Evolutionary conservation across 768 basidiomycete genomes (phyloP), one percentile per base, ranked within the genome.

Genomic region (Suillus alpinus): DNA sequence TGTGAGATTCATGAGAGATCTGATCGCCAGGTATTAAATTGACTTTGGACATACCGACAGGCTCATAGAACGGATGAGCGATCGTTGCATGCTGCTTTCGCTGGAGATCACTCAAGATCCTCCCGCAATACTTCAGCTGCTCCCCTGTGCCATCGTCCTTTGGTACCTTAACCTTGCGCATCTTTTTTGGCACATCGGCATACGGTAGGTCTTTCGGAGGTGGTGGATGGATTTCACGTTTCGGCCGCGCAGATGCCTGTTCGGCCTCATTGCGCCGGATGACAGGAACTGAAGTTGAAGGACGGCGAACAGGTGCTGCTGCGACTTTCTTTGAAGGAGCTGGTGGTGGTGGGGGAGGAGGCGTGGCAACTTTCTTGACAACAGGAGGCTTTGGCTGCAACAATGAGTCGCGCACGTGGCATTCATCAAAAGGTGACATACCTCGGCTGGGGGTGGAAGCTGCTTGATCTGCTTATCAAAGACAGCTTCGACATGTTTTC

Each of bases 181-280:
- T 74, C 72, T 88, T 88, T 77, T 87, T 89, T 34, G 91, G 87
- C 2, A 70, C 81, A 70, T 93, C 92, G 13, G 85, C 84, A 71
- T 96, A 97, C 0, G 89, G 84, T 10, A 95, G 75, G 68, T 98
- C 96, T 74, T 94, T 95, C 0, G 94, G 87, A 23, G 94, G 90
- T 12, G 95, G 96, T 4, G 96, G 93, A 70, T 98, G 96, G 32
- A 98, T 95, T 74, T 99, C 97, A 58, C 97, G 92, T 77, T 98
- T 98, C 2, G 96, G 96, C n/a, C 97, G 87, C 26, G 84, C 83
- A 29, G 81, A 71, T 26, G 75, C 78, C 60, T 74, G 71, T 32
- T 82, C 80, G 14, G 73, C 73, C 6, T 93, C 92, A 29, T 87
- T 89, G 50, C 94, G 91, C 59, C 94, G 85, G 66, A 94, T 91